Evolutionary conservation across 257 asterid species (phyloP), one percentile per base, ranked within the genome.

Genomic region (Rubia yunnanensis): DNA sequence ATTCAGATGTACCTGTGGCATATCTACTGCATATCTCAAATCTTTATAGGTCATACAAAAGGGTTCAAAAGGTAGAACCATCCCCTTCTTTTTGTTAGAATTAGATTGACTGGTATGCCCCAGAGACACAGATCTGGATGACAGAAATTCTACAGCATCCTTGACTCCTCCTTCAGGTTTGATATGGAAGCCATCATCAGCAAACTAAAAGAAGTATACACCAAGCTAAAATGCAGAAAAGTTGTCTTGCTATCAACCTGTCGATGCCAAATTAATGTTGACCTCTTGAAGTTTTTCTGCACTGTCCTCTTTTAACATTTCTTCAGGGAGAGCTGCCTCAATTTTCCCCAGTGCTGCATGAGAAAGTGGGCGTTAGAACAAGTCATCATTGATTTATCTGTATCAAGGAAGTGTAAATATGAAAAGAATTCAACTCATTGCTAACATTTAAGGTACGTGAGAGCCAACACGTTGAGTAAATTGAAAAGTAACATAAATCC

Each of bases 51-150:
- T 80, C 90, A 91, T 86, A 65, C 85, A 88, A 75, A 88, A 94
- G 58, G 95, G 94, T 67, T 80, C 67, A 67, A 91, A 91, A 0
- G 98, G 96, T 68, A 91, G 94, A 77, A 84, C 95, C 98, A 91
- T 84, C 70, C 96, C 98, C 74, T 73, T 79, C 32, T 77, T 65
- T 92, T 91, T 84, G 91, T 65, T 52, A 65, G 65, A 46, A 49
- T 23, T 18, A 10, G 55, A 58, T 20, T 5, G 20, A 32, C 31
- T 39, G 3, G 17, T 11, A n/a, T 3, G 24, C 31, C 24, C 6
- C 49, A 27, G 57, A 1, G 48, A 69, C 34, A 6, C 39, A 18
- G 64, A 55, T 20, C 56, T 36, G 14, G 64, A 52, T 41, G 54
- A 30, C 41, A 27, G 13, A 39, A 30, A 55, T 38, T 34, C 36